phyloP scores from a whole-genome alignment of 2,329 filamentous ascomycete species.

The Fusarium poae region DNA sequence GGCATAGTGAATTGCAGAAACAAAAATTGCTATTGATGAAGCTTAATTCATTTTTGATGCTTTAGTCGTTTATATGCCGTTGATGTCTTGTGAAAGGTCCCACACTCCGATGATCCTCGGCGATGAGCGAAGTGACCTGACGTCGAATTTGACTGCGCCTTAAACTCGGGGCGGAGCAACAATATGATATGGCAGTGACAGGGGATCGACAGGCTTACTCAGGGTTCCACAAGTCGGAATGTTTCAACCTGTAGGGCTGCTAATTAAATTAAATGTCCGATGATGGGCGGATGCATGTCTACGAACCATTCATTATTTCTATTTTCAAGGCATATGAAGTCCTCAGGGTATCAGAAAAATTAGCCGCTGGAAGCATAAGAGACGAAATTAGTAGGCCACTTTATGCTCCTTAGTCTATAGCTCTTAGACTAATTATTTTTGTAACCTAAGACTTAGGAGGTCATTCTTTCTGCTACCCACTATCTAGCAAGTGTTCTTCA shows the following conservation, averaged over 20 bases:
- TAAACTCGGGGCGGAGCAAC: neutral
- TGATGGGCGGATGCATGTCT: neutral
- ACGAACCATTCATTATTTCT: neutral
- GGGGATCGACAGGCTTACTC: neutral
- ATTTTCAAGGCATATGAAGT: neutral
- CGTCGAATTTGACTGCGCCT: constrained; percentile 9
- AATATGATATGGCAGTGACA: neutral
- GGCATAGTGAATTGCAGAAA: constrained; percentile 2
- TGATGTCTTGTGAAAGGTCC: neutral
- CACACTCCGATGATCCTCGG: neutral
- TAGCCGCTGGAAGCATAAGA: too few relatives aligned
- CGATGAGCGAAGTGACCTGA: constrained; percentile 5
- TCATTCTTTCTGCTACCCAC: too few relatives aligned
- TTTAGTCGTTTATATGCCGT: neutral
- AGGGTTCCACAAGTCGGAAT: constrained; percentile 1
- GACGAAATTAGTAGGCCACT: too few relatives aligned
- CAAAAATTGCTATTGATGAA: neutral
- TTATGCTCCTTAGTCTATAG: too few relatives aligned
- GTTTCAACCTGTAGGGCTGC: neutral
- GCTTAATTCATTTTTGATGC: too few relatives aligned
- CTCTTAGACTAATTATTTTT: too few relatives aligned
- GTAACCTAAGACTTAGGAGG: too few relatives aligned
- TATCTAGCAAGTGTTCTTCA: too few relatives aligned
- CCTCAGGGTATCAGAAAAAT: too few relatives aligned
- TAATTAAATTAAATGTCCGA: neutral